These are phyloP conservation scores for Fusarium napiforme DNA, from an alignment of 2,329 filamentous ascomycete species.

Conservation along the genomic window DNA sequence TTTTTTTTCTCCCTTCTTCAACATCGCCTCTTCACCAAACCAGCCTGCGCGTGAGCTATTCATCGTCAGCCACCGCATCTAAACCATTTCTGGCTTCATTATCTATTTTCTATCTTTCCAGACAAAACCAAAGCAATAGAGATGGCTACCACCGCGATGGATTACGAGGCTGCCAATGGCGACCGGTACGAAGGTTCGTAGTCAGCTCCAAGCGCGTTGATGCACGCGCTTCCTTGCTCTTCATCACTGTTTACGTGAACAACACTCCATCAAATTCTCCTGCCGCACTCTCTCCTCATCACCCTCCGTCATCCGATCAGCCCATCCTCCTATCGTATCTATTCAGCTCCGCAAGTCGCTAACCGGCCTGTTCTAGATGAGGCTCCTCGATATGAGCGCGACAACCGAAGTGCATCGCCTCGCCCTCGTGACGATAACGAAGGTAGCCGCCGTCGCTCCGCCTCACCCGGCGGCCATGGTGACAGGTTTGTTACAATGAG, in stretches of 20 bases:
- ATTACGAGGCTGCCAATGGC: constrained; percentile 75
- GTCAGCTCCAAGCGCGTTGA: constrained; percentile 20
- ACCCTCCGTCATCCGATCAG: background rate
- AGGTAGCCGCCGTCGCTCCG: constrained; percentile 69
- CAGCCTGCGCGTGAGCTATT: constrained; percentile 40
- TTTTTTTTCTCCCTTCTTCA: constrained; percentile 43
- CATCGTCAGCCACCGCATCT: constrained; percentile 39
- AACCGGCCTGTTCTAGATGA: constrained; percentile 61
- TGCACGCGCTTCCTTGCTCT: constrained; percentile 27
- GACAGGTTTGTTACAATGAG: constrained; percentile 42
- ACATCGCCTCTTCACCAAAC: constrained; percentile 39
- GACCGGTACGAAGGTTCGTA: constrained; percentile 73
- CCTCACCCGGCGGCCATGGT: constrained; percentile 66
- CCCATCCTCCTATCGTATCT: background rate
- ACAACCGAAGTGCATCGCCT: constrained; percentile 74
- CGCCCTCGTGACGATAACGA: constrained; percentile 71
- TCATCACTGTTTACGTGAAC: background rate
- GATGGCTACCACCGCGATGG: constrained; percentile 75
- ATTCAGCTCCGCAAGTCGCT: constrained; percentile 2
- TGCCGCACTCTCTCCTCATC: background rate
- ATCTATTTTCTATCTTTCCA: constrained; percentile 17
- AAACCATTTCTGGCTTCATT: constrained; percentile 28
- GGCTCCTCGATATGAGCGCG: constrained; percentile 72
- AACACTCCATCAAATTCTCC: constrained; percentile 6
- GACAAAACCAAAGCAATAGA: constrained; percentile 28